Percentiles rank a stretch among this genome's conserved stretches.
phyloP scores from a whole-genome alignment of 495 filamentous ascomycete species.

The Aspergillus steynii region DNA sequence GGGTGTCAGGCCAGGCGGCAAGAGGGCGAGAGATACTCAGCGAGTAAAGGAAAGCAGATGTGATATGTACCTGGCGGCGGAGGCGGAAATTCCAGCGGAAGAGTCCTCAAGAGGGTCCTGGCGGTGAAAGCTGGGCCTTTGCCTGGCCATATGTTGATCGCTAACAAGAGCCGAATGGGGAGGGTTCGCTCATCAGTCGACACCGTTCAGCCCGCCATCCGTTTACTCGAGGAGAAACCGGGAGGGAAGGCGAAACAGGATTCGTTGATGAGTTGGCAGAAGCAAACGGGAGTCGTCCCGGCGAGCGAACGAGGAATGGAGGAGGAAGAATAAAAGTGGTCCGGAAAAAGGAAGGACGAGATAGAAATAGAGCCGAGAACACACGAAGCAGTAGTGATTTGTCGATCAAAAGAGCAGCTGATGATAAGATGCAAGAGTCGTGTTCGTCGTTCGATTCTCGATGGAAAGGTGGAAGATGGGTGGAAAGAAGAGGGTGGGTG shows the following conservation, averaged over 20 bases:
- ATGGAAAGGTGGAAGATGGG: slow-evolving; percentile 9
- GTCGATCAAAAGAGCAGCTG: slow-evolving; percentile 4
- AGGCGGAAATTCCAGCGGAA: slow-evolving; percentile 43
- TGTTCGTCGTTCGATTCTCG: slow-evolving; percentile 2
- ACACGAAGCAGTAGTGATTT: slow-evolving; percentile 1
- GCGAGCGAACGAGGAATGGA: slow-evolving; percentile 13
- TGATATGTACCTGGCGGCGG: slow-evolving; percentile 50
- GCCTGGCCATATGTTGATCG: slow-evolving; percentile 54
- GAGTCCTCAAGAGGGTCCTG: slow-evolving; percentile 53
- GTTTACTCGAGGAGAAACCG: slow-evolving; percentile 28
- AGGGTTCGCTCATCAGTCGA: slow-evolving; percentile 33
- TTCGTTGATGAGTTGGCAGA: slow-evolving; percentile 14
- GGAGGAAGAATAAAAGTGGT: slow-evolving; percentile 10
- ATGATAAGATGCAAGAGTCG: slow-evolving; percentile 3
- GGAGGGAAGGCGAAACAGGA: slow-evolving; percentile 27
- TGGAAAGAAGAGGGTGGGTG: slow-evolving; percentile 7
- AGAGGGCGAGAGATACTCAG: slow-evolving; percentile 5
- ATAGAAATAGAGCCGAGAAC: slow-evolving; percentile 1
- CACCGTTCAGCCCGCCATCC: slow-evolving; percentile 53
- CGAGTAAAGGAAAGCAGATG: slow-evolving; percentile 20
- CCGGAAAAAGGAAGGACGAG: slow-evolving; percentile 6
- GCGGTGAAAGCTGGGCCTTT: slow-evolving; percentile 47
- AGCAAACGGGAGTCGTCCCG: slow-evolving; percentile 2
- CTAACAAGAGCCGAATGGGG: slow-evolving; percentile 36
- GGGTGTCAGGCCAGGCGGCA: slow-evolving; percentile 7